phyloP scores from a whole-genome alignment of 2,329 filamentous ascomycete species.

The Fusarium sp. region DNA sequence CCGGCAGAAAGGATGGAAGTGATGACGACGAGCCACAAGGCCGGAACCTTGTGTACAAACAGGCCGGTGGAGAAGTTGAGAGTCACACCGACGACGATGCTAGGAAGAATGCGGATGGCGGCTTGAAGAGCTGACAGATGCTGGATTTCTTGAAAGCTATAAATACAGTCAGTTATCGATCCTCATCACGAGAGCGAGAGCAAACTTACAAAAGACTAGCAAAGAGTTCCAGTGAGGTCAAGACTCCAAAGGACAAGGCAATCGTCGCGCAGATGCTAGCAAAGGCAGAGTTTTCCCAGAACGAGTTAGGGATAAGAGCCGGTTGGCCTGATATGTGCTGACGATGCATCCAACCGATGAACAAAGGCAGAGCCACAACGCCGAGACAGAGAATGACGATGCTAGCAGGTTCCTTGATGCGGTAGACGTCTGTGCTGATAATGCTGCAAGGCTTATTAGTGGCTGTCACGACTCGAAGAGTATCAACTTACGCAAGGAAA shows the following conservation, averaged over 20 bases:
- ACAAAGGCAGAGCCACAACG: slow-evolving; percentile 57
- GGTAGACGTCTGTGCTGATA: slow-evolving; percentile 53
- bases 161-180: slow-evolving; percentile 2
- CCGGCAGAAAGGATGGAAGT: slow-evolving; percentile 56
- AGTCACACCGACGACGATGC: slow-evolving; percentile 55
- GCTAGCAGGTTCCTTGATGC: slow-evolving; percentile 57
- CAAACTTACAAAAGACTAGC: slow-evolving; percentile 60
- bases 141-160: slow-evolving; percentile 64
- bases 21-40: slow-evolving; percentile 53
- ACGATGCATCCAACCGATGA: slow-evolving; percentile 65
- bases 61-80: slow-evolving; percentile 58
- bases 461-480: background rate
- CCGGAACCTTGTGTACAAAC: slow-evolving; percentile 57
- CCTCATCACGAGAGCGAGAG: fast-evolving
- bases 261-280: slow-evolving; percentile 65
- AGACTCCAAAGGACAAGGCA: slow-evolving; percentile 57
- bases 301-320: slow-evolving; percentile 70
- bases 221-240: slow-evolving; percentile 61
- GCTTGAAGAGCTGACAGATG: slow-evolving; percentile 57
- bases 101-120: slow-evolving; percentile 60
- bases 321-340: slow-evolving; percentile 59
- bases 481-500: slow-evolving; percentile 60
- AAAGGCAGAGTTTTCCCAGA: slow-evolving; percentile 71
- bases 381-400: slow-evolving; percentile 60
- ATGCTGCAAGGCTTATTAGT: slow-evolving; percentile 34